These are phyloP conservation scores for Boeremia lycopersici DNA, from an alignment of 2,329 filamentous ascomycete genomes.

Conservation along the genomic window DNA sequence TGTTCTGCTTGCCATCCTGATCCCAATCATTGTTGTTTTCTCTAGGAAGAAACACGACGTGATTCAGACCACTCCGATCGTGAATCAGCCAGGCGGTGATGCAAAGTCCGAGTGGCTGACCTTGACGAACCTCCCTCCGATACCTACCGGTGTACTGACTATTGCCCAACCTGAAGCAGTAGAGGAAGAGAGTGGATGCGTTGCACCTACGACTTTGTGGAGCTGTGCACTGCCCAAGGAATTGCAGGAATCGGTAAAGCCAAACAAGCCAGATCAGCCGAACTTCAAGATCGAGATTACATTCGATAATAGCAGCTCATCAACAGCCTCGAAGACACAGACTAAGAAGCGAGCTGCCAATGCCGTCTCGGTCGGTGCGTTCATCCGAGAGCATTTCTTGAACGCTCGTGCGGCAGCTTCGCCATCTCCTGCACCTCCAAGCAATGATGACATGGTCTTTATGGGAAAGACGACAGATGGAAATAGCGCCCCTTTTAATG, in stretches of 20 bases:
- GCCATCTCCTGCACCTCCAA: conserved; percentile 64
- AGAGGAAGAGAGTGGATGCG: conserved; percentile 69
- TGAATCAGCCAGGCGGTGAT: conserved; percentile 22
- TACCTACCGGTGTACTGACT: conserved; percentile 82
- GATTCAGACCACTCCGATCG: conserved; percentile 14
- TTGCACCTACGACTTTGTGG: conserved; percentile 77
- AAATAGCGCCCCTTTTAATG: conserved; percentile 72
- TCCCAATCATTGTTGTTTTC: conserved; percentile 46
- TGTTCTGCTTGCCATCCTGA: conserved; percentile 48
- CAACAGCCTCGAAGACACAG: conserved; percentile 38
- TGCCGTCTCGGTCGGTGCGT: conserved; percentile 52
- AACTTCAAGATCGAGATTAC: conserved; percentile 79
- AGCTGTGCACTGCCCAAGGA: conserved; percentile 85
- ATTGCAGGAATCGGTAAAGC: conserved; percentile 67
- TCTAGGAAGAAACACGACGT: conserved; percentile 49
- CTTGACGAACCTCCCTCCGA: conserved; percentile 81
- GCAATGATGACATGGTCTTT: conserved; percentile 75
- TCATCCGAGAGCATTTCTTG: conserved; percentile 40
- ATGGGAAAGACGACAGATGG: conserved; percentile 85
- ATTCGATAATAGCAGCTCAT: conserved; percentile 60
- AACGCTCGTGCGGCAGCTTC: conserved; percentile 39
- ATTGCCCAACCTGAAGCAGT: conserved; percentile 74
- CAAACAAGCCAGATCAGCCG: conserved; percentile 71
- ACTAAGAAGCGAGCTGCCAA: conserved; percentile 64
- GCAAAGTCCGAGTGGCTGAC: conserved; percentile 72